Percentiles rank a stretch among this genome's conserved stretches.
These are phyloP conservation scores for Wickerhamiella sergipiensis DNA, from an alignment of 805 yeast genomes.

Conservation along the genomic window DNA sequence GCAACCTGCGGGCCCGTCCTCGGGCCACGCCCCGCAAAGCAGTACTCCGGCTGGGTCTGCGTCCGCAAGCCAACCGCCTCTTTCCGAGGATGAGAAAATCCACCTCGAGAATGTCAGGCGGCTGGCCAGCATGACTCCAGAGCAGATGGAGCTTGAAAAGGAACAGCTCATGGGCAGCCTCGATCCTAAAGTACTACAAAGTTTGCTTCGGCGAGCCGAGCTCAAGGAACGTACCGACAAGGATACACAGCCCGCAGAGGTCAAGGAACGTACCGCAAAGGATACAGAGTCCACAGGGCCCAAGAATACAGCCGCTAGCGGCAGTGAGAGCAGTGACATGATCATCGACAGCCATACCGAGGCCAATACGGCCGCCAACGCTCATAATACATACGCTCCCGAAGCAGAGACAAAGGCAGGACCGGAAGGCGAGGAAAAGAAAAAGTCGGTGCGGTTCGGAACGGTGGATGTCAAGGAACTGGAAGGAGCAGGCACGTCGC, in stretches of 20 bases:
- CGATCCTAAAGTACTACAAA: slow-evolving; percentile 52
- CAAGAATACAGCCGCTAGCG: slow-evolving; percentile 9
- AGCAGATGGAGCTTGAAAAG: slow-evolving; percentile 49
- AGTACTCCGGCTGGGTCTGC: too few relatives aligned
- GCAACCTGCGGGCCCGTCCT: neutral
- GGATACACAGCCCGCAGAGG: too few relatives aligned
- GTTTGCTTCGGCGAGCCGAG: slow-evolving; percentile 30
- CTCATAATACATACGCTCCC: neutral
- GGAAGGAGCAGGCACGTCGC: neutral
- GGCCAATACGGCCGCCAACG: neutral
- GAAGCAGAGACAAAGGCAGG: neutral
- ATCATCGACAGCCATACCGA: neutral
- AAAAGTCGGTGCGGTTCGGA: neutral
- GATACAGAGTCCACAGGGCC: too few relatives aligned
- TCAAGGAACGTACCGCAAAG: too few relatives aligned
- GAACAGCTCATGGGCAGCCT: slow-evolving; percentile 52
- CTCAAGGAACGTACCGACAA: too few relatives aligned
- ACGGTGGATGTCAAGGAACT: neutral
- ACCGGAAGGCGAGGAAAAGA: too few relatives aligned
- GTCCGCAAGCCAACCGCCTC: slow-evolving; percentile 3
- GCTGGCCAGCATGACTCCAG: slow-evolving; percentile 47
- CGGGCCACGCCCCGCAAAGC: too few relatives aligned
- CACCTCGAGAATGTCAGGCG: slow-evolving; percentile 60
- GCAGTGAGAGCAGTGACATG: too few relatives aligned
- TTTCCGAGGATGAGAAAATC: slow-evolving; percentile 58